Percentiles rank a stretch among this genome's conserved stretches.
Evolutionary conservation across 352 stramenopile species (phyloP).

Genomic region (Aphanomyces cochlioides): DNA sequence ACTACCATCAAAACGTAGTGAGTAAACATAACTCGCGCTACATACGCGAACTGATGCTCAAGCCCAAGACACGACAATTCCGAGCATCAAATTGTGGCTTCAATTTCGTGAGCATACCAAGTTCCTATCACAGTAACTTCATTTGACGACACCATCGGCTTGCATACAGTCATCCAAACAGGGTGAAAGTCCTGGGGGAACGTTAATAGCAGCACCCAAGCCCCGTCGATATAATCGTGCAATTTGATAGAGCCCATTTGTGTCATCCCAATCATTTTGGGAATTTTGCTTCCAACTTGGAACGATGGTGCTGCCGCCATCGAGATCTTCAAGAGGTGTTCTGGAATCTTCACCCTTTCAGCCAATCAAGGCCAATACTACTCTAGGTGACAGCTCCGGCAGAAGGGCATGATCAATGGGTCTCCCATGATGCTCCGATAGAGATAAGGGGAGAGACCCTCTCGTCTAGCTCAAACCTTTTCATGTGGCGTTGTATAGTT

Average conservation of each 20-base stretch:
- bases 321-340: slow-evolving; percentile 14
- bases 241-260: slow-evolving; percentile 65
- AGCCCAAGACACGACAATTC: slow-evolving; percentile 57
- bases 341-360: not conserved
- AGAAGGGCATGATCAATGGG: too few species aligned
- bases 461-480: too few species aligned
- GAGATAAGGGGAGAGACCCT: too few species aligned
- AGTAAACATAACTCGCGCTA: not conserved
- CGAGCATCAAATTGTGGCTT: slow-evolving; percentile 73
- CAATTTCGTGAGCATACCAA: slow-evolving; percentile 77
- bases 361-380: not conserved
- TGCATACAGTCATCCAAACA: slow-evolving; percentile 53
- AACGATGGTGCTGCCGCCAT: slow-evolving; percentile 40
- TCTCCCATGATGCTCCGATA: too few species aligned
- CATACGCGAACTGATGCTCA: slow-evolving; percentile 41
- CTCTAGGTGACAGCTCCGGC: too few species aligned
- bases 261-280: slow-evolving; percentile 62
- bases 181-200: slow-evolving; percentile 71
- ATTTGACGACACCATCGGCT: not conserved
- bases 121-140: slow-evolving; percentile 36
- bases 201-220: slow-evolving; percentile 63
- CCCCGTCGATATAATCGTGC: slow-evolving; percentile 67
- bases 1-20: slow-evolving; percentile 20
- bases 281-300: slow-evolving; percentile 65
- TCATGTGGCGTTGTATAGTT: too few species aligned